Percentiles rank a stretch among this genome's conserved stretches.
phyloP scores from a whole-genome alignment of 805 yeast species.

The Priceomyces carsonii region DNA sequence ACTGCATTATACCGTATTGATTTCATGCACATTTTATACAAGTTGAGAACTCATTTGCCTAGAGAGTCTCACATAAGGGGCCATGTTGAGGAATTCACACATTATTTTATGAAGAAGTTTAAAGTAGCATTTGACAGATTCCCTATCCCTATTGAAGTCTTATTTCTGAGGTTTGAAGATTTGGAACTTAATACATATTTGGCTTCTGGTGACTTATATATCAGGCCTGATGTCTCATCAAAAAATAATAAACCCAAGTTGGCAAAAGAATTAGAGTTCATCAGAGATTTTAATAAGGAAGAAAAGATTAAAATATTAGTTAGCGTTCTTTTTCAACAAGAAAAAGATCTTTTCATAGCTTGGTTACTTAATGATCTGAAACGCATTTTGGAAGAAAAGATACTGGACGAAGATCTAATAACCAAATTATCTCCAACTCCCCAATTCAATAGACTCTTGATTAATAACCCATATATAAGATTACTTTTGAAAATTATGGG shows the following conservation, averaged over 20 bases:
- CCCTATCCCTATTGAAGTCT: slow-evolving; percentile 64
- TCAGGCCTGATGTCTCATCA: slow-evolving; percentile 18
- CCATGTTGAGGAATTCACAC: slow-evolving; percentile 65
- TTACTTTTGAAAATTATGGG: slow-evolving; percentile 49
- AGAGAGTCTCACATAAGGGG: slow-evolving; percentile 46
- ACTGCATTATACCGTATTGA: slow-evolving; percentile 68
- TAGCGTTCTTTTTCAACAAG: slow-evolving; percentile 48
- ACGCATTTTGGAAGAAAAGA: slow-evolving; percentile 24
- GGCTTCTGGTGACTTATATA: slow-evolving; percentile 56
- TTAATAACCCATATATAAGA: slow-evolving; percentile 51
- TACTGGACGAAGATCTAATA: slow-evolving; percentile 7
- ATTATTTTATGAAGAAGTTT: slow-evolving; percentile 64
- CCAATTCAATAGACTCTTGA: slow-evolving; percentile 29
- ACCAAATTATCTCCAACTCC: slow-evolving; percentile 14
- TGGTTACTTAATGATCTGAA: slow-evolving; percentile 43
- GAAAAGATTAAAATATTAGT: slow-evolving; percentile 53
- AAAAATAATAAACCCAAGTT: slow-evolving; percentile 23
- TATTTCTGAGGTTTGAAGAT: slow-evolving; percentile 61
- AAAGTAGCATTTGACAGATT: slow-evolving; percentile 45
- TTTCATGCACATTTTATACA: slow-evolving; percentile 61
- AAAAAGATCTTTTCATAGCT: slow-evolving; percentile 42
- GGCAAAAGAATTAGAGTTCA: slow-evolving; percentile 38
- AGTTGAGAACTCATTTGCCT: slow-evolving; percentile 49
- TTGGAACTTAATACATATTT: slow-evolving; percentile 50
- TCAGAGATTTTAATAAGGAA: slow-evolving; percentile 33